Evolutionary conservation across 108 stramenopile genomes (phyloP).

Genomic region (Cyclotella atomus): DNA sequence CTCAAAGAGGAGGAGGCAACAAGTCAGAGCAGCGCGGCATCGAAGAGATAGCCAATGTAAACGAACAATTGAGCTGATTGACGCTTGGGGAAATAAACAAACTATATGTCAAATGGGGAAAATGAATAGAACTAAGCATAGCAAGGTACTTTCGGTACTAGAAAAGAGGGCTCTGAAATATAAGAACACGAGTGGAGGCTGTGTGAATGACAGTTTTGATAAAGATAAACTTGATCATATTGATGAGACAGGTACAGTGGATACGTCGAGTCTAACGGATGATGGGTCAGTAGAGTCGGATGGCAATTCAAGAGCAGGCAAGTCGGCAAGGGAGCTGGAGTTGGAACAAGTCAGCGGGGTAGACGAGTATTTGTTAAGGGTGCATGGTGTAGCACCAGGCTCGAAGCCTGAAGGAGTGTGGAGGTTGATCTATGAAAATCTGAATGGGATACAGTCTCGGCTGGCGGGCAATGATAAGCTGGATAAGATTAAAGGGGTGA

Average conservation of each 20-base stretch:
- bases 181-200: neutral
- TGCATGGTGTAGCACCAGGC: neutral
- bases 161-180: constrained; percentile 12
- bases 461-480: constrained; percentile 1
- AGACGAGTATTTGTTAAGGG: neutral
- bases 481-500: constrained; percentile 1
- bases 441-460: neutral
- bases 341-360: neutral
- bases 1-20: neutral
- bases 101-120: neutral
- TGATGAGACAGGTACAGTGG: constrained; percentile 19
- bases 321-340: neutral
- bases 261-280: neutral
- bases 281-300: neutral
- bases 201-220: neutral
- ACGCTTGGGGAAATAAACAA: constrained; percentile 11
- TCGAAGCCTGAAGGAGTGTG: neutral
- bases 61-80: constrained; percentile 15
- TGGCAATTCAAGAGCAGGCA: neutral
- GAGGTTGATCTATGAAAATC: neutral
- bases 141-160: constrained; percentile 5
- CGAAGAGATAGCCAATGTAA: constrained; percentile 11
- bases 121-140: constrained; percentile 10
- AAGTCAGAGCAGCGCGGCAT: constrained; percentile 21
- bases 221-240: neutral